These are phyloP conservation scores for Trichoderma sp. DNA, from an alignment of 2,329 filamentous ascomycete genomes.

Conservation along the genomic window DNA sequence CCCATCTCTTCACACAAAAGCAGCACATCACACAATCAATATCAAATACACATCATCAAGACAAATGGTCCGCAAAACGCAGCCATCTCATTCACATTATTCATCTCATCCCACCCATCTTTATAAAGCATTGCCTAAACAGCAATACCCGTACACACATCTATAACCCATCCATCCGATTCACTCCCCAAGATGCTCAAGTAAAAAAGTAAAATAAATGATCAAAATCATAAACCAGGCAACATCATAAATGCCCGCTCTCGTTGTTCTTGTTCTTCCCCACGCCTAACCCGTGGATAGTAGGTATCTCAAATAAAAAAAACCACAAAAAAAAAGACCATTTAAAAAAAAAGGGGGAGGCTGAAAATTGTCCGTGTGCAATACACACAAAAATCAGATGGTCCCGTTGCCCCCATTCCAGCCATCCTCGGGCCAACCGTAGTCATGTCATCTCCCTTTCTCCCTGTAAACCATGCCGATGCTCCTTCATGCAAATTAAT, in stretches of 20 bases:
- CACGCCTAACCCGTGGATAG: neutral
- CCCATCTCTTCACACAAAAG: neutral
- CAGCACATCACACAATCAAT: neutral
- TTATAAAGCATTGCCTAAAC: slow-evolving; percentile 26
- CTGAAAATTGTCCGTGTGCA: neutral
- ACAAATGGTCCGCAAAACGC: neutral
- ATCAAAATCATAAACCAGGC: neutral
- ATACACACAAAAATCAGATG: no score
- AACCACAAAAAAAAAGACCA: neutral
- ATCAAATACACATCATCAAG: neutral
- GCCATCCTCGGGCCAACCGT: neutral
- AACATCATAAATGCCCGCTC: slow-evolving; percentile 16
- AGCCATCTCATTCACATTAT: neutral
- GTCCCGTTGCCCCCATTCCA: slow-evolving; percentile 3
- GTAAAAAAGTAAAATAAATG: neutral
- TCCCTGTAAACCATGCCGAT: neutral
- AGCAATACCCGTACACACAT: slow-evolving; percentile 8
- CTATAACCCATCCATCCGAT: slow-evolving; percentile 24
- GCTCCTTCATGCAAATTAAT: slow-evolving; percentile 15
- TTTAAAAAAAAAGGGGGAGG: neutral
- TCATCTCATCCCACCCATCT: neutral
- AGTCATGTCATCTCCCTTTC: neutral
- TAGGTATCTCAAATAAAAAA: slow-evolving; percentile 13
- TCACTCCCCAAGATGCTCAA: neutral
- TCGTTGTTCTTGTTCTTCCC: neutral